Evolutionary conservation across 2,329 filamentous ascomycete species (phyloP).

Genomic region (Cytospora chrysosperma): DNA sequence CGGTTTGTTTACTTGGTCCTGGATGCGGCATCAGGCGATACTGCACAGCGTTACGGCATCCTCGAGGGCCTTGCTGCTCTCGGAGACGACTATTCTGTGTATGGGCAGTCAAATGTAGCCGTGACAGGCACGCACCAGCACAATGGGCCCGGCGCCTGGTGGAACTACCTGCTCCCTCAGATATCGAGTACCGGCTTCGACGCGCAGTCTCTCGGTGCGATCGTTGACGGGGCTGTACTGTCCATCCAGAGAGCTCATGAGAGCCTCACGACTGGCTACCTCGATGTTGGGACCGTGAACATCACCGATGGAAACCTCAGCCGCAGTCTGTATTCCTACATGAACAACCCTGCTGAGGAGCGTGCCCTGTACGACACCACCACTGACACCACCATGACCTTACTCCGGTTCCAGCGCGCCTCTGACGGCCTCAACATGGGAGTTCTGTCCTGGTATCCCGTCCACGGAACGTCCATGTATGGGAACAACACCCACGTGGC

Average conservation of each 20-base stretch:
- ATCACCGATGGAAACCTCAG: slow-evolving; percentile 76
- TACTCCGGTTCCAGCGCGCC: slow-evolving; percentile 71
- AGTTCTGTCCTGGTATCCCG: slow-evolving; percentile 86
- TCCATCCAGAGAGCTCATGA: slow-evolving; percentile 81
- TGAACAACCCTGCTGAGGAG: slow-evolving; percentile 76
- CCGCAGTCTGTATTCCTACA: slow-evolving; percentile 79
- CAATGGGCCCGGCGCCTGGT: slow-evolving; percentile 86
- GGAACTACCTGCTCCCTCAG: slow-evolving; percentile 91
- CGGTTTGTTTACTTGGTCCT: slow-evolving; percentile 85
- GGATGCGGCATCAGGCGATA: slow-evolving; percentile 85
- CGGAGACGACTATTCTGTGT: slow-evolving; percentile 71
- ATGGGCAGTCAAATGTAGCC: slow-evolving; percentile 78
- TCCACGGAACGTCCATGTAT: slow-evolving; percentile 86
- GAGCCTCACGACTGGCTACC: slow-evolving; percentile 61
- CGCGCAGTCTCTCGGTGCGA: slow-evolving; percentile 81
- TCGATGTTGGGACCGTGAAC: slow-evolving; percentile 62
- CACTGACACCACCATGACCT: slow-evolving; percentile 73
- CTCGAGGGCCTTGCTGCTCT: slow-evolving; percentile 68
- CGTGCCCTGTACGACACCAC: slow-evolving; percentile 61
- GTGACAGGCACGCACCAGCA: slow-evolving; percentile 93
- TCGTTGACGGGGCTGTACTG: slow-evolving; percentile 80
- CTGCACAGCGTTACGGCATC: slow-evolving; percentile 84
- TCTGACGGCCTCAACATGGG: slow-evolving; percentile 73
- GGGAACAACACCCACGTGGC: slow-evolving; percentile 87
- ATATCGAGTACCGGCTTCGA: slow-evolving; percentile 86